A percentile compares a stretch with the other conserved stretches of the same genome.
phyloP scores from a whole-genome alignment of 1,139 yeast genomes.

The Protomyces inouyei region DNA sequence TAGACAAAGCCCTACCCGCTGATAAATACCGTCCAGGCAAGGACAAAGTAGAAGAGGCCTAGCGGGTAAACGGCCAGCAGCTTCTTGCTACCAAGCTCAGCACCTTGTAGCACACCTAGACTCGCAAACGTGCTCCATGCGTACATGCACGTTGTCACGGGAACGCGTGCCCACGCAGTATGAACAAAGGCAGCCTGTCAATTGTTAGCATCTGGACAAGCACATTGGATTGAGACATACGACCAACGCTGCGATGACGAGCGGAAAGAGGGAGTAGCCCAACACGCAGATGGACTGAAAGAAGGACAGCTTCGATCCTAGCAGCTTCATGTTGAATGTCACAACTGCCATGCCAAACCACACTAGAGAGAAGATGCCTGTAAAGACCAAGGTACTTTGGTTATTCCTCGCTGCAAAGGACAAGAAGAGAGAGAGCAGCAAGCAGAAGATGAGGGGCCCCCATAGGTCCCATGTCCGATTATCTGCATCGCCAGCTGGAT shows the following conservation, averaged over 20 bases:
- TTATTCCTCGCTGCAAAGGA: slow-evolving; percentile 44
- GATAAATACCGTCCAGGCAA: slow-evolving; percentile 29
- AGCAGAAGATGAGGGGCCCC: slow-evolving; percentile 79
- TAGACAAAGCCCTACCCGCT: slow-evolving; percentile 1
- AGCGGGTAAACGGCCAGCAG: slow-evolving; percentile 74
- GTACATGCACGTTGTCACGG: slow-evolving; percentile 51
- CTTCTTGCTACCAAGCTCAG: slow-evolving; percentile 69
- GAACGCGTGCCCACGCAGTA: slow-evolving; percentile 54
- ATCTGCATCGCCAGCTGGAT: slow-evolving; percentile 49
- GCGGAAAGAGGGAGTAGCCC: slow-evolving; percentile 77
- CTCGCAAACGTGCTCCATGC: slow-evolving; percentile 74
- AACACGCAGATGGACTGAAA: slow-evolving; percentile 76
- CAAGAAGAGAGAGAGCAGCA: slow-evolving; percentile 54
- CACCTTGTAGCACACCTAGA: slow-evolving; percentile 57
- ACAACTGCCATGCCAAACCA: slow-evolving; percentile 56
- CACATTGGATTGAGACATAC: slow-evolving; percentile 37
- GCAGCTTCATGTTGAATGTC: slow-evolving; percentile 64
- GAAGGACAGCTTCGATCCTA: slow-evolving; percentile 60
- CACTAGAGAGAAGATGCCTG: slow-evolving; percentile 57
- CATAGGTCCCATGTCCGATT: slow-evolving; percentile 73
- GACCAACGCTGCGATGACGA: slow-evolving; percentile 60
- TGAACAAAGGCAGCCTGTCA: slow-evolving; percentile 42
- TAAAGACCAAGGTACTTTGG: slow-evolving; percentile 49
- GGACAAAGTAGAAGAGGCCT: slow-evolving; percentile 53
- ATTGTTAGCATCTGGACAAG: background rate